Base-by-base conservation (phyloP, 2,329 filamentous ascomycete genomes). In the Pezicula rhizophila region DNA sequence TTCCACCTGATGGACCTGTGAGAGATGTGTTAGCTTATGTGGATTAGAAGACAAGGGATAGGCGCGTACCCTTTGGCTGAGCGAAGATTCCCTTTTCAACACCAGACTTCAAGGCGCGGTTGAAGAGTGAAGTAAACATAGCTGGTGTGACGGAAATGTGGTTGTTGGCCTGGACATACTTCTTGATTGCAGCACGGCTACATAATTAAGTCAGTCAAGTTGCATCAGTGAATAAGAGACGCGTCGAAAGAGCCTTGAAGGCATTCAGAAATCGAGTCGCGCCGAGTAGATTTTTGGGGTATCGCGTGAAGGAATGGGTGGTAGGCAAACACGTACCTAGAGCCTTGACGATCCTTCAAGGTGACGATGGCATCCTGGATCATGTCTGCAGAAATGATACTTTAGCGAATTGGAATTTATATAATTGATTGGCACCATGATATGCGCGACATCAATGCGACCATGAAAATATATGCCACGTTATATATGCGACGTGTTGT, bases 151-250 rank as follows among this genome's bases (percentile, higher is more conserved):
- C 71, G 56, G 70, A 72, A 60, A 84, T 72, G 63, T 78, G 79
- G 75, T 87, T 86, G 78, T 87, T 87, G 65, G 78, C 77, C 66
- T 76, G 75, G 58, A 88, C 80, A 67, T 87, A 87, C 68, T 87
- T 87, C 77, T 87, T 87, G 67, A 87, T 78, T 48, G 81, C 80
- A 70, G 85, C 80, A 65, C 84, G 84, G 59, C 66, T 68, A 48
- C 42, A 28, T 5, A 42, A 23, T 37, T 46, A 52, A 52, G 54
- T 54, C 51, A 61, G 56, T 51, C 40, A 45, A 8, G 17, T 28
- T 26, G 8, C 39, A 4, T n/a, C 33, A 41, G 18, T 46, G 33
- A 51, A 48, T 47, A 55, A 49, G 47, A n/a, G 53, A 59, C 58
- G 58, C 60, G 59, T 61, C 47, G 51, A 53, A 33, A 26, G 11